Conservation (phyloP, 202 grass and related monocot species). For the Panicum virgatum region DNA sequence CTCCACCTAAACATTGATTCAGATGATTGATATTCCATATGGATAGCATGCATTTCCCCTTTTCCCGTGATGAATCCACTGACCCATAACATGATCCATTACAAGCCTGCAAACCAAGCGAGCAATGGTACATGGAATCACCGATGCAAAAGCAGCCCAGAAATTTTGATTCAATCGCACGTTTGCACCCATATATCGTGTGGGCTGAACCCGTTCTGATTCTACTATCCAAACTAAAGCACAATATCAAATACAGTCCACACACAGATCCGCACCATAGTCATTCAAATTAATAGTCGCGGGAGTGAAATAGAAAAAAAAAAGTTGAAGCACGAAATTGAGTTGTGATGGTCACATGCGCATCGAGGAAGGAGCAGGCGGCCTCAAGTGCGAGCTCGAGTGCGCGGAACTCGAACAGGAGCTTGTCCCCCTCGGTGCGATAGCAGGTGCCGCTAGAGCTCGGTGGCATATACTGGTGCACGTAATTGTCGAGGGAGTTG, state of each 20-base stretch:
- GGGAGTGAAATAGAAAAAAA: neutral
- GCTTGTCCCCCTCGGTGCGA: constrained; percentile 63
- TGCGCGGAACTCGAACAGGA: constrained; percentile 96
- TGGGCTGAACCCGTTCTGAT: constrained; percentile 35
- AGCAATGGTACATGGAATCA: too few relatives aligned
- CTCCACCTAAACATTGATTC: too few relatives aligned
- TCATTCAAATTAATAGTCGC: neutral
- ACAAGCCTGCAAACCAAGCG: too few relatives aligned
- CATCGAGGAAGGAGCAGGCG: constrained; percentile 88
- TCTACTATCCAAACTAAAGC: neutral
- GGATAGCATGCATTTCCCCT: too few relatives aligned
- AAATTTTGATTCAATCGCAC: neutral
- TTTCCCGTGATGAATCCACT: too few relatives aligned
- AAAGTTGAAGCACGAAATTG: neutral
- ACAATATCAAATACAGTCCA: neutral
- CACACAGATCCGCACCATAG: neutral
- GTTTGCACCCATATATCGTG: neutral
- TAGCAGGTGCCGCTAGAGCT: constrained; percentile 84
- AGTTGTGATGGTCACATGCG: constrained; percentile 53
- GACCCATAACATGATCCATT: too few relatives aligned
- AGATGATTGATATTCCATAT: too few relatives aligned
- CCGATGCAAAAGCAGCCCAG: too few relatives aligned
- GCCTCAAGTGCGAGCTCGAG: constrained; percentile 96
- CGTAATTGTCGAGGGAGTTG: constrained; percentile 88
- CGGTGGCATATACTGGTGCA: constrained; percentile 88